These are phyloP conservation scores for Eucalyptus melliodora DNA, from an alignment of 345 rosid genomes.

Conservation along the genomic window DNA sequence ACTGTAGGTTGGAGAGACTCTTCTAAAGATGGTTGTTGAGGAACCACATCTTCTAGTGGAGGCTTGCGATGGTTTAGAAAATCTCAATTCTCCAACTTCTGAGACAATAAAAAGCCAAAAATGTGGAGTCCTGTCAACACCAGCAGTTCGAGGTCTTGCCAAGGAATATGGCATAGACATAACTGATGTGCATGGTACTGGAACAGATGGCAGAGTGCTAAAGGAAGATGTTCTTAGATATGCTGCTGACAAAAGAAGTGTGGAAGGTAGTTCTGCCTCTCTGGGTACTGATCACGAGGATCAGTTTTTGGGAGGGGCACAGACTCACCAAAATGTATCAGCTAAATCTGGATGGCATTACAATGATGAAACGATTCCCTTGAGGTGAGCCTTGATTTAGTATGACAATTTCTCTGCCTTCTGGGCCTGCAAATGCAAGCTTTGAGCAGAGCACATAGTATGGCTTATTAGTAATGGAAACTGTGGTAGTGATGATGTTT, in stretches of 20 bases:
- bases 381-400: constrained; percentile 33
- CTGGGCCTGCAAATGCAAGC: background rate
- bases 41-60: constrained; percentile 15
- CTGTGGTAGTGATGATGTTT: background rate
- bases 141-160: constrained; percentile 77
- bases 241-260: constrained; percentile 31
- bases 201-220: constrained; percentile 63
- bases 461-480: background rate
- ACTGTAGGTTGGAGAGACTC: constrained; percentile 86
- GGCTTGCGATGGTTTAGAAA: constrained; percentile 2
- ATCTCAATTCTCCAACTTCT: background rate
- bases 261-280: constrained; percentile 14
- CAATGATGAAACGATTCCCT: constrained; percentile 50
- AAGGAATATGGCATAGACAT: constrained; percentile 57
- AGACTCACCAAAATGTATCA: background rate
- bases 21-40: constrained; percentile 53
- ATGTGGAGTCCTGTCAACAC: constrained; percentile 54
- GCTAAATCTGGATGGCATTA: constrained; percentile 4
- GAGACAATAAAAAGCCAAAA: constrained; percentile 5
- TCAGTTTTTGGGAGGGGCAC: constrained; percentile 6
- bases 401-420: background rate
- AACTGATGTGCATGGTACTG: constrained; percentile 51
- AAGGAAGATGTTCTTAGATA: constrained; percentile 67
- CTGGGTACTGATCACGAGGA: constrained; percentile 2
- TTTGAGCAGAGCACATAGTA: background rate